These are phyloP conservation scores for Brettanomyces naardenensis DNA, from an alignment of 805 yeast genomes.

Conservation along the genomic window DNA sequence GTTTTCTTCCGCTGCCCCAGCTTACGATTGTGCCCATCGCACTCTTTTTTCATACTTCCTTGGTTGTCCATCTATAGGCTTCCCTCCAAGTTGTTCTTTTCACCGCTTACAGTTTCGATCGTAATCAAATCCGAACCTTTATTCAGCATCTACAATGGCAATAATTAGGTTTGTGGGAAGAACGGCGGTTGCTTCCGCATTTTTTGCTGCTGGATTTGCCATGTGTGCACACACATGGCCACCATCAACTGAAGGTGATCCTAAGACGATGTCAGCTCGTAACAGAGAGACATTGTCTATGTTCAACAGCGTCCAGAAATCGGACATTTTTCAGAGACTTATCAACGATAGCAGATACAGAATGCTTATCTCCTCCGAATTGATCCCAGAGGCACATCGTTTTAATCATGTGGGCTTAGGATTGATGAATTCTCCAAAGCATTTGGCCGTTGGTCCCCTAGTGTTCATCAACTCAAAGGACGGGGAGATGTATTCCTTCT, in stretches of 20 bases:
- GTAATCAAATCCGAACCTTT: too few relatives aligned
- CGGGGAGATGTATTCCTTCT: conserved; percentile 54
- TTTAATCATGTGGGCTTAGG: conserved; percentile 66
- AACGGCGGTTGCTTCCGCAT: conserved; percentile 8
- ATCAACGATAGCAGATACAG: conserved; percentile 18
- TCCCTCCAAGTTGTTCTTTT: too few relatives aligned
- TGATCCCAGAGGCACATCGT: conserved; percentile 52
- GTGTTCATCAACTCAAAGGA: conserved; percentile 43
- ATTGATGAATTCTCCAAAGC: conserved; percentile 55
- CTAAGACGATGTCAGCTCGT: conserved; percentile 1
- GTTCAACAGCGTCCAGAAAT: conserved; percentile 19
- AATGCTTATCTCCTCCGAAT: conserved; percentile 29
- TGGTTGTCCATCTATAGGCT: too few relatives aligned
- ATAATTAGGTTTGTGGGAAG: conserved; percentile 7
- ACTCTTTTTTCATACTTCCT: too few relatives aligned
- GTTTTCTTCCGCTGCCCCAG: too few relatives aligned
- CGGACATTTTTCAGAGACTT: conserved; percentile 20
- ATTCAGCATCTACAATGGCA: too few relatives aligned
- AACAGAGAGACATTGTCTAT: conserved; percentile 14
- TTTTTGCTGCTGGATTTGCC: conserved; percentile 24
- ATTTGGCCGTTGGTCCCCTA: conserved; percentile 70
- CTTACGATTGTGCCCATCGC: too few relatives aligned
- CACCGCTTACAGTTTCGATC: too few relatives aligned
- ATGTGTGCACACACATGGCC: conserved; percentile 27
- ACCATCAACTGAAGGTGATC: conserved; percentile 8